phyloP scores from a whole-genome alignment of 768 basidiomycete species.

The Chalciporus chontae region DNA sequence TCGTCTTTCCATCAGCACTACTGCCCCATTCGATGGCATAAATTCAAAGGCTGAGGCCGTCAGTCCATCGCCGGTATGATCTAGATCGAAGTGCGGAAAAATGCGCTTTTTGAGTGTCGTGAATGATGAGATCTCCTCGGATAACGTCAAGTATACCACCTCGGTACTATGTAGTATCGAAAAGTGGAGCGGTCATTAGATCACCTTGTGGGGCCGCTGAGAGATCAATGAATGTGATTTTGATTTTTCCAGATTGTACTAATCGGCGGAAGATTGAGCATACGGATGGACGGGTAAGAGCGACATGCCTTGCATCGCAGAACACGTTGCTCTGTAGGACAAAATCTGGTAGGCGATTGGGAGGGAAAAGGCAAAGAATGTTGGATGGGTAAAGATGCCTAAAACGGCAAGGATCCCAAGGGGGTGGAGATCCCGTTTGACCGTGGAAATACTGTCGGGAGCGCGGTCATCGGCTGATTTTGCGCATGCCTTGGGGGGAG shows the following conservation, averaged over 20 bases:
- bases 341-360: slow-evolving; percentile 31
- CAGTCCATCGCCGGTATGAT: slow-evolving; percentile 30
- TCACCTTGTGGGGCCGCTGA: slow-evolving; percentile 22
- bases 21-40: slow-evolving; percentile 22
- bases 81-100: slow-evolving; percentile 37
- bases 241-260: slow-evolving; percentile 11
- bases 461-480: neutral
- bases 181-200: slow-evolving; percentile 10
- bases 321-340: slow-evolving; percentile 8
- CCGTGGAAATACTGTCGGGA: neutral
- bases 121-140: slow-evolving; percentile 18
- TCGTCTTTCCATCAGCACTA: neutral
- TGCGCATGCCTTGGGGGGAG: neutral
- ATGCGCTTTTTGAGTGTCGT: slow-evolving; percentile 22
- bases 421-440: slow-evolving; percentile 20
- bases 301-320: neutral
- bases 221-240: slow-evolving; percentile 26
- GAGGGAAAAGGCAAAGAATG: slow-evolving; percentile 32
- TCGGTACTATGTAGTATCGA: slow-evolving; percentile 22
- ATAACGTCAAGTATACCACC: slow-evolving; percentile 23
- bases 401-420: slow-evolving; percentile 25
- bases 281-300: too few relatives aligned
- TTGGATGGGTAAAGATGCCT: slow-evolving; percentile 35
- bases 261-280: too few relatives aligned
- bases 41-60: slow-evolving; percentile 32